Evolutionary conservation across 441 rosid genomes (phyloP), one percentile per base, ranked within the genome.

Genomic region (Dalechampia spathulata): DNA sequence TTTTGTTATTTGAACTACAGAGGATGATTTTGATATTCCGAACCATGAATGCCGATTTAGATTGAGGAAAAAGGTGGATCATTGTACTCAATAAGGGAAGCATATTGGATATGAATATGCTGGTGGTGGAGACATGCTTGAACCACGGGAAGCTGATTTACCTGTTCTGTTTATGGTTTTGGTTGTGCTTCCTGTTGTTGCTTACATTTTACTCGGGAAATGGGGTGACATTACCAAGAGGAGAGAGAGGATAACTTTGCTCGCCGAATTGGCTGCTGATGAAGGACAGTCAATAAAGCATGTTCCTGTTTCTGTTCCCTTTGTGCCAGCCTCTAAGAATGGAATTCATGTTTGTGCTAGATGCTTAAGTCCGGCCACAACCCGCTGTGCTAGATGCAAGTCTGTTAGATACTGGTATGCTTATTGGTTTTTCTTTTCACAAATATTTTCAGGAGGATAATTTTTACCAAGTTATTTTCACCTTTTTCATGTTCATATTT

Each of bases 361-460:
- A 60, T 89, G 96, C 76, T 77, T 61, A 51, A 55, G 74, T 69
- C 84, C 91, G 37, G 75, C 95, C 44, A 86, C 80, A 55, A 89
- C 95, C 17, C 91, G 95, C 68, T 89, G 96, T 82, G 77, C 96
- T 44, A 75, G 81, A 78, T 89, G 96, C 85, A 89, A 86, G 70
- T 71, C 85, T 60, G 78, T 80, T 58, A 76, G 90, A 82, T 89
- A 89, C 69, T 89, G 94, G 96, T 85, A 75, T 28, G 60, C 51
- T 61, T 32, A 52, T 39, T 51, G 41, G 28, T 30, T 62, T 59
- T 59, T 64, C 39, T 7, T 32, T 5, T 12, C 30, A 13, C 26
- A 52, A 37, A 37, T 34, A 25, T 45, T 19, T 5, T 20, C 15
- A 2, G 8, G 44, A 6, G 16, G 17, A 11, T 19, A n/a, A 2